A percentile compares a stretch with the other conserved stretches of the same genome.
Conservation (phyloP, 306 rosid genomes). For the Vigna unguiculata region DNA sequence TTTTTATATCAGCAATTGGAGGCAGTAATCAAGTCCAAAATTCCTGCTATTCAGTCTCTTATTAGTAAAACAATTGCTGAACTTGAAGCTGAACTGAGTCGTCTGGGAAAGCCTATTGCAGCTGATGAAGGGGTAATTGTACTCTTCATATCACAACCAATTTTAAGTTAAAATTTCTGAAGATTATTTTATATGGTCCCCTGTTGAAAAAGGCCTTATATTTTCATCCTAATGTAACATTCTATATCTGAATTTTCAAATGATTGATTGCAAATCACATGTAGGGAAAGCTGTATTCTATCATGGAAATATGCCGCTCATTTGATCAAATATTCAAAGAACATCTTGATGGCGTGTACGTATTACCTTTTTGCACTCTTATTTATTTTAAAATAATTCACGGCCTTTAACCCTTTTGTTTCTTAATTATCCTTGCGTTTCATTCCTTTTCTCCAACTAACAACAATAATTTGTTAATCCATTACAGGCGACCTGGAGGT, state of each 20-base stretch:
- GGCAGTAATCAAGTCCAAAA: constrained; percentile 93
- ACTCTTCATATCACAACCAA: constrained; percentile 12
- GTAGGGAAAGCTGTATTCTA: constrained; percentile 92
- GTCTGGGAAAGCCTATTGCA: constrained; percentile 89
- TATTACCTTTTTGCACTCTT: constrained; percentile 26
- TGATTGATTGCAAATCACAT: constrained; percentile 39
- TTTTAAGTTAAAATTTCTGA: constrained; percentile 8
- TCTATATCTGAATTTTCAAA: constrained; percentile 23
- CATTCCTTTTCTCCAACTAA: constrained; percentile 19
- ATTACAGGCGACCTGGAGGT: constrained; percentile 90
- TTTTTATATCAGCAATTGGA: constrained; percentile 83
- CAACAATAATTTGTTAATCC: constrained; percentile 34
- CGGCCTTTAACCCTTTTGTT: constrained; percentile 16
- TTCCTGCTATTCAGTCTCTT: constrained; percentile 93
- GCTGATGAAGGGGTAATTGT: constrained; percentile 90
- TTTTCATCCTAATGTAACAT: constrained; percentile 8
- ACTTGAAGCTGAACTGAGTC: constrained; percentile 89
- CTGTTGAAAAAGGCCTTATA: constrained; percentile 10
- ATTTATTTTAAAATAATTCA: constrained; percentile 7
- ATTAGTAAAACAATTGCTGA: constrained; percentile 84
- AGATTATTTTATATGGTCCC: not conserved
- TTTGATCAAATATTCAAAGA: constrained; percentile 92
- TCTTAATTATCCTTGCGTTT: constrained; percentile 16
- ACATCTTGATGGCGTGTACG: constrained; percentile 97
- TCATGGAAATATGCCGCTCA: constrained; percentile 91